A percentile compares a stretch with the other conserved stretches of the same genome.
Evolutionary conservation across 345 rosid species (phyloP).

Genomic region (Lepidium africanum): DNA sequence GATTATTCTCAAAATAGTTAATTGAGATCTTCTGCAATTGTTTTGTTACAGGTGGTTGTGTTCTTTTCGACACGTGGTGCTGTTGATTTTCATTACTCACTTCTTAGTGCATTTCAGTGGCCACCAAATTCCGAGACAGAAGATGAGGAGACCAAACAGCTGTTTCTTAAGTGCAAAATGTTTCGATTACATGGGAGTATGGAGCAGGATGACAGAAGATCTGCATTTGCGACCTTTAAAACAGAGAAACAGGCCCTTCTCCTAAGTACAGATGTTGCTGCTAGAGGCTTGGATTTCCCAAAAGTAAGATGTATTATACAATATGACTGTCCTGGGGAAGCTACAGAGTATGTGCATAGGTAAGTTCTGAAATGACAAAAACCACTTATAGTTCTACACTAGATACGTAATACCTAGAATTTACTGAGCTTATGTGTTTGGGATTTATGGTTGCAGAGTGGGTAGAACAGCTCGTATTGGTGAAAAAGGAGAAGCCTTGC

Average conservation of each 20-base stretch:
- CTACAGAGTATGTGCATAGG: conserved; percentile 98
- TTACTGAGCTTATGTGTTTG: not conserved
- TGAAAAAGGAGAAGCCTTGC: conserved; percentile 77
- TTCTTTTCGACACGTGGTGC: conserved; percentile 98
- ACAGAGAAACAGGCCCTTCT: conserved; percentile 75
- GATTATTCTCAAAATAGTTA: not conserved
- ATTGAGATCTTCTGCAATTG: not conserved
- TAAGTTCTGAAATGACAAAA: conserved; percentile 17
- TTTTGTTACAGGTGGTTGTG: conserved; percentile 64
- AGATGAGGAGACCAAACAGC: conserved; percentile 38
- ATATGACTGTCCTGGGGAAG: conserved; percentile 98
- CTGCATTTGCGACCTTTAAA: conserved; percentile 65
- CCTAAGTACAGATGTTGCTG: conserved; percentile 78
- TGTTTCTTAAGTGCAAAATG: conserved; percentile 60
- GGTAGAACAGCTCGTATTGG: conserved; percentile 96
- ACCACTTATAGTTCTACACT: not conserved
- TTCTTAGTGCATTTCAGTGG: conserved; percentile 64
- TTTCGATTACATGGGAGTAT: conserved; percentile 86
- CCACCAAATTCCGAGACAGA: conserved; percentile 42
- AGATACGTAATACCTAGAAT: not conserved
- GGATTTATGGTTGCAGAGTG: conserved; percentile 50
- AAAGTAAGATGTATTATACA: conserved; percentile 89
- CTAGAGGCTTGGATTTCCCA: conserved; percentile 95
- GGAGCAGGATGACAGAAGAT: conserved; percentile 87
- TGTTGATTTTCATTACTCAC: conserved; percentile 87